phyloP scores from a whole-genome alignment of 805 yeast genomes.

The Lachancea dasiensis region DNA sequence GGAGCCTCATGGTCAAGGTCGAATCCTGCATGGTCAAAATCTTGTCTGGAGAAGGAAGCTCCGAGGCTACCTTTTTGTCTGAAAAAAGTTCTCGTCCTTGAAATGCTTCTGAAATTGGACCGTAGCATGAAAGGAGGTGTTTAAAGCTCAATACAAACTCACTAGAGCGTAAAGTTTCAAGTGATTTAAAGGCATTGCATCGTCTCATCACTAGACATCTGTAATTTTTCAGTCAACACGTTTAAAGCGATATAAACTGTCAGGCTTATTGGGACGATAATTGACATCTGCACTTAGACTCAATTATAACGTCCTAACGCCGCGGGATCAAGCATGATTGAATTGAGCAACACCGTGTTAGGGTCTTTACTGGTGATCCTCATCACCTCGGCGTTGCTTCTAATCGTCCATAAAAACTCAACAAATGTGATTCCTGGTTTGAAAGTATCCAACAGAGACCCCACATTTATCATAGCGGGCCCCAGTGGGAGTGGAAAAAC shows the following conservation, averaged over 20 bases:
- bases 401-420: constrained; percentile 15
- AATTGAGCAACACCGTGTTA: constrained; percentile 12
- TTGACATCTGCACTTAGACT: no score
- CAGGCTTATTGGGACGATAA: no score
- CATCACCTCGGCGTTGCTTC: constrained; percentile 16
- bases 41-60: constrained; percentile 1
- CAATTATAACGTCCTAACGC: neutral
- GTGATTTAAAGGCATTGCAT: no score
- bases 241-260: neutral
- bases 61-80: neutral
- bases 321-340: no score
- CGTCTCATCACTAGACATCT: no score
- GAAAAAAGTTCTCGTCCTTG: no score
- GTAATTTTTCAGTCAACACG: constrained; percentile 1
- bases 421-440: constrained; percentile 14
- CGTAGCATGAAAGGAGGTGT: no score
- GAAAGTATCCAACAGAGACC: constrained; percentile 26
- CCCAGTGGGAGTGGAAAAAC: constrained; percentile 66
- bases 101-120: no score
- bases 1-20: neutral
- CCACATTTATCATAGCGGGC: constrained; percentile 61
- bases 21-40: constrained; percentile 7
- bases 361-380: constrained; percentile 16
- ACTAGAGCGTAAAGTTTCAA: no score
- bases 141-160: no score